Conservation (phyloP, 352 stramenopile genomes). For the Phytopythium ostracodes region DNA sequence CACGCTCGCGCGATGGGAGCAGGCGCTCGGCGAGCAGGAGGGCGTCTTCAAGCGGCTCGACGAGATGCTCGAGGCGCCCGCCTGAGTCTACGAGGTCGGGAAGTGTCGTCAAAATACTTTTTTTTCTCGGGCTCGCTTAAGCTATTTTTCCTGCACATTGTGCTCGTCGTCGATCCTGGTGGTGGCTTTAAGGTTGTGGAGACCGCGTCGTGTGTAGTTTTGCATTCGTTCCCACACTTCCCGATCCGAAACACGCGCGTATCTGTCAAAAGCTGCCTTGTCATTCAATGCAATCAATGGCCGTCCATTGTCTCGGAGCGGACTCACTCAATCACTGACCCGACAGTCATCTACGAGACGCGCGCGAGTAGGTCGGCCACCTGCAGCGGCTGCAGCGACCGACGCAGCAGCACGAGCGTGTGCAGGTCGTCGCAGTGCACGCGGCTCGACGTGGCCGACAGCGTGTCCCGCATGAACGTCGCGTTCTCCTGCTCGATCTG, state of each 20-base stretch:
- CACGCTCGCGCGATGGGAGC: conserved; percentile 66
- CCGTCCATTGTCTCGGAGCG: neutral
- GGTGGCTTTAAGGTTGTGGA: neutral
- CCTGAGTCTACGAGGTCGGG: conserved; percentile 24
- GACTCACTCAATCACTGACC: neutral
- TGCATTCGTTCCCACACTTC: conserved; percentile 1
- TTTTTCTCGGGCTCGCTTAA: neutral
- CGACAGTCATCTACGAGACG: neutral
- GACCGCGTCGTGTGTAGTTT: conserved; percentile 2
- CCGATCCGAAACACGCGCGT: conserved; percentile 7
- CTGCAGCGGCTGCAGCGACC: conserved; percentile 35
- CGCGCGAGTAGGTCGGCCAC: conserved; percentile 24
- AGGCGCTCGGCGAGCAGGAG: conserved; percentile 49
- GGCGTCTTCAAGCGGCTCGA: conserved; percentile 69
- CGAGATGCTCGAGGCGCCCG: conserved; percentile 43
- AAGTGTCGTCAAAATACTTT: conserved; percentile 5
- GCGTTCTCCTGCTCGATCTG: conserved; percentile 71
- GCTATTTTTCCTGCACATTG: neutral
- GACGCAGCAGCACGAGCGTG: conserved; percentile 45
- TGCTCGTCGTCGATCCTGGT: neutral
- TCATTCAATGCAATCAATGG: neutral
- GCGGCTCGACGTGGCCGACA: conserved; percentile 41
- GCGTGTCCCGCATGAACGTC: conserved; percentile 46
- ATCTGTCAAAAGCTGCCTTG: neutral
- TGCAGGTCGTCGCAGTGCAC: conserved; percentile 69